Conservation (phyloP, 768 basidiomycete genomes). For the Hygrocybe punicea region DNA sequence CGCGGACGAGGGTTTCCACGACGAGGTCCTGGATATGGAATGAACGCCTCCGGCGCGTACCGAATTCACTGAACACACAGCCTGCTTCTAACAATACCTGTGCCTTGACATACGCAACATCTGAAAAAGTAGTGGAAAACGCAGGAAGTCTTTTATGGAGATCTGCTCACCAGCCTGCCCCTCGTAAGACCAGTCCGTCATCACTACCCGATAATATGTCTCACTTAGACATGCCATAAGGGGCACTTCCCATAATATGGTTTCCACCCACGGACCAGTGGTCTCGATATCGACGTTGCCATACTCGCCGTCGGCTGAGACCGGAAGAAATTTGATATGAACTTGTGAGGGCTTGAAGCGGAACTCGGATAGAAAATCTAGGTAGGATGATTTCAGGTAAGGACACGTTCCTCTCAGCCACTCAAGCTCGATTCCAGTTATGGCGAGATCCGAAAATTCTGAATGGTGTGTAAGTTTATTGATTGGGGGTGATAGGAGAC, state of each 20-base stretch:
- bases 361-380: slow-evolving; percentile 69
- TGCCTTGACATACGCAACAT: slow-evolving; percentile 71
- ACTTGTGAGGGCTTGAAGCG: slow-evolving; percentile 77
- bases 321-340: slow-evolving; percentile 58
- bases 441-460: slow-evolving; percentile 67
- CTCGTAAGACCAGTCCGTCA: slow-evolving; percentile 82
- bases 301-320: slow-evolving; percentile 43
- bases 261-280: slow-evolving; percentile 71
- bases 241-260: slow-evolving; percentile 95
- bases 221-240: slow-evolving; percentile 92
- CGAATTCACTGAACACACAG: slow-evolving; percentile 81
- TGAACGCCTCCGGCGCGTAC: slow-evolving; percentile 76
- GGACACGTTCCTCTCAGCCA: slow-evolving; percentile 73
- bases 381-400: slow-evolving; percentile 67
- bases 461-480: slow-evolving; percentile 7
- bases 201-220: slow-evolving; percentile 73
- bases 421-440: slow-evolving; percentile 57
- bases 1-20: slow-evolving; percentile 64
- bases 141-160: not conserved
- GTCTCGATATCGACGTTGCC: slow-evolving; percentile 74
- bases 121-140: too few species aligned
- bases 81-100: slow-evolving; percentile 56
- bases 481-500: slow-evolving; percentile 20
- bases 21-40: slow-evolving; percentile 76
- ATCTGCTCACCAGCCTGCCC: slow-evolving; percentile 63